Conservation (phyloP, 2,329 filamentous ascomycete genomes). For the Alternaria sp. region DNA sequence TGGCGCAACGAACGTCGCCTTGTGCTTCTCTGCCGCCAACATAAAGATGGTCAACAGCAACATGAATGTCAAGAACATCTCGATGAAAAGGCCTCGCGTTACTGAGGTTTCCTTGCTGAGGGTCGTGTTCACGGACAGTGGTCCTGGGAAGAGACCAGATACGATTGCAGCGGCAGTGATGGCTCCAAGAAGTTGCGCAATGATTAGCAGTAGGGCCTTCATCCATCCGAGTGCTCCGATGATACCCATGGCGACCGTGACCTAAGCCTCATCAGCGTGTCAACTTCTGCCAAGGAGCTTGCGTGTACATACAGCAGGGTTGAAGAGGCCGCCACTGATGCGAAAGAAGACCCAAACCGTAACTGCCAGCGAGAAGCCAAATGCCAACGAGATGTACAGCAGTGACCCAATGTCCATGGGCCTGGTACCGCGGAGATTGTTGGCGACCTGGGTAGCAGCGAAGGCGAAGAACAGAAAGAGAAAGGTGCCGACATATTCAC, state of each 20-base stretch:
- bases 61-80: conserved; percentile 59
- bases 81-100: conserved; percentile 56
- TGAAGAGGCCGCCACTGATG: conserved; percentile 49
- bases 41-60: conserved; percentile 59
- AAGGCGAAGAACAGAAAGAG: conserved; percentile 52
- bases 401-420: conserved; percentile 34
- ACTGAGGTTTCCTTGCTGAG: conserved; percentile 52
- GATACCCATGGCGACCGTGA: conserved; percentile 56
- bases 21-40: conserved; percentile 52
- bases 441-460: conserved; percentile 48
- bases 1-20: conserved; percentile 49
- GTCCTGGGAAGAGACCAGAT: conserved; percentile 53
- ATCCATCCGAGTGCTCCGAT: conserved; percentile 57
- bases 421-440: conserved; percentile 35
- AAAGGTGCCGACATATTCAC: conserved; percentile 50
- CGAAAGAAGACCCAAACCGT: conserved; percentile 52
- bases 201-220: conserved; percentile 52
- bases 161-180: conserved; percentile 56
- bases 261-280: conserved; percentile 37
- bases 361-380: conserved; percentile 48
- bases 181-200: conserved; percentile 55
- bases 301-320: conserved; percentile 45
- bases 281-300: fast-evolving
- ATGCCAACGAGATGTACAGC: conserved; percentile 47
- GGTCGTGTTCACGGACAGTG: conserved; percentile 54